phyloP scores from a whole-genome alignment of 345 rosid species.

The Syzygium aromaticum region DNA sequence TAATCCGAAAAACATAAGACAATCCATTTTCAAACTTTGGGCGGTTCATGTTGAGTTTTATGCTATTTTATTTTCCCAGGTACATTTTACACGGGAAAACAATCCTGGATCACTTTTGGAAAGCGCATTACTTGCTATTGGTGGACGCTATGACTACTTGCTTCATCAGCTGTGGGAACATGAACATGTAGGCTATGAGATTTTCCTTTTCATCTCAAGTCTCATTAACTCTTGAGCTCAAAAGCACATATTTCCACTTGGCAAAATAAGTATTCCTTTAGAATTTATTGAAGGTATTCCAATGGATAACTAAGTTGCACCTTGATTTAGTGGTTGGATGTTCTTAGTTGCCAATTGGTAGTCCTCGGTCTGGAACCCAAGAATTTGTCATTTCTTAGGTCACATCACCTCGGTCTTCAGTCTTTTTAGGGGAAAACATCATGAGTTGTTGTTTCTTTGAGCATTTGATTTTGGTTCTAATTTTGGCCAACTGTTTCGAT shows the following conservation, averaged over 20 bases:
- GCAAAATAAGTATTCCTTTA: background rate
- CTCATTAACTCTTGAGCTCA: background rate
- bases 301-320: background rate
- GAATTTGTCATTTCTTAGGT: background rate
- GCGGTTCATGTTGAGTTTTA: background rate
- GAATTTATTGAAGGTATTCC: background rate
- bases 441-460: background rate
- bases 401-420: background rate
- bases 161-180: constrained; percentile 68
- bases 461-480: background rate
- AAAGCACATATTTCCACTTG: background rate
- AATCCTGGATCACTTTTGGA: constrained; percentile 57
- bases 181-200: constrained; percentile 39
- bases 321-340: background rate
- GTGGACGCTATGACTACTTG: constrained; percentile 90
- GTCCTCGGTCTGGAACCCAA: background rate
- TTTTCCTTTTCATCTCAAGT: constrained; percentile 1
- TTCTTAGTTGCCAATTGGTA: background rate
- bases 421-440: background rate
- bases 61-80: constrained; percentile 23
- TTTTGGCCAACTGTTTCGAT: background rate
- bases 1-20: background rate
- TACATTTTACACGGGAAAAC: constrained; percentile 61
- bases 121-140: constrained; percentile 77
- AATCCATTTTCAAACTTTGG: background rate